A percentile compares a stretch with the other conserved stretches of the same genome.
Evolutionary conservation across 1,139 yeast species (phyloP).

Genomic region (Yamadazyma kanchanaburiensis): DNA sequence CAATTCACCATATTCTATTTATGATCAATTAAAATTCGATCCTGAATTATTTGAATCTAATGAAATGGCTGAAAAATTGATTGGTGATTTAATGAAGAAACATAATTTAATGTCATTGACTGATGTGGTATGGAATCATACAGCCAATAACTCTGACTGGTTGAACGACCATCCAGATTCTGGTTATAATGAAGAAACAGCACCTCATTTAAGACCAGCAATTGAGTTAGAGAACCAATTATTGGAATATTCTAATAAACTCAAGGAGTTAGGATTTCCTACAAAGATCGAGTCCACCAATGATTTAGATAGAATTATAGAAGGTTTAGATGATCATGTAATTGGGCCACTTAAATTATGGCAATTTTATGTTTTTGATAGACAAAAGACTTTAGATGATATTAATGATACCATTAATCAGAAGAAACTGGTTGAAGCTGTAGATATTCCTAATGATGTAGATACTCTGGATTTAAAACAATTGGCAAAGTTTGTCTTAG

Average conservation of each 20-base stretch:
- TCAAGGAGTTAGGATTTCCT: slow-evolving; percentile 60
- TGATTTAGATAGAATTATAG: slow-evolving; percentile 60
- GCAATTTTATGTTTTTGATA: slow-evolving; percentile 82
- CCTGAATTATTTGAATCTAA: slow-evolving; percentile 52
- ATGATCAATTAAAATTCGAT: slow-evolving; percentile 80
- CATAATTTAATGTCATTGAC: slow-evolving; percentile 73
- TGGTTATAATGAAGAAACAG: slow-evolving; percentile 82
- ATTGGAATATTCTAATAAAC: slow-evolving; percentile 56
- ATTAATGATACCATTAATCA: slow-evolving; percentile 7
- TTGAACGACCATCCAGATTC: slow-evolving; percentile 80
- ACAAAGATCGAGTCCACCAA: slow-evolving; percentile 42
- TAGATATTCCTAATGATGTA: slow-evolving; percentile 28
- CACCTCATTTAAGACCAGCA: slow-evolving; percentile 85
- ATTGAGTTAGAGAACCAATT: slow-evolving; percentile 75
- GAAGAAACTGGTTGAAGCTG: slow-evolving; percentile 13
- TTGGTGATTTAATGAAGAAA: slow-evolving; percentile 45
- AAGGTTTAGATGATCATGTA: slow-evolving; percentile 67
- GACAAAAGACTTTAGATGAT: slow-evolving; percentile 25
- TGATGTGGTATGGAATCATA: slow-evolving; percentile 92
- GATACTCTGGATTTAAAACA: slow-evolving; percentile 33
- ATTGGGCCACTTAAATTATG: slow-evolving; percentile 67
- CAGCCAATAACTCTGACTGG: slow-evolving; percentile 90
- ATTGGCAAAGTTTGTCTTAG: slow-evolving; percentile 51
- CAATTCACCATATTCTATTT: slow-evolving; percentile 88
- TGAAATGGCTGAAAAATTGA: slow-evolving; percentile 24